Base-by-base conservation (phyloP, 495 filamentous ascomycete genomes). In the Podospora appendiculata region DNA sequence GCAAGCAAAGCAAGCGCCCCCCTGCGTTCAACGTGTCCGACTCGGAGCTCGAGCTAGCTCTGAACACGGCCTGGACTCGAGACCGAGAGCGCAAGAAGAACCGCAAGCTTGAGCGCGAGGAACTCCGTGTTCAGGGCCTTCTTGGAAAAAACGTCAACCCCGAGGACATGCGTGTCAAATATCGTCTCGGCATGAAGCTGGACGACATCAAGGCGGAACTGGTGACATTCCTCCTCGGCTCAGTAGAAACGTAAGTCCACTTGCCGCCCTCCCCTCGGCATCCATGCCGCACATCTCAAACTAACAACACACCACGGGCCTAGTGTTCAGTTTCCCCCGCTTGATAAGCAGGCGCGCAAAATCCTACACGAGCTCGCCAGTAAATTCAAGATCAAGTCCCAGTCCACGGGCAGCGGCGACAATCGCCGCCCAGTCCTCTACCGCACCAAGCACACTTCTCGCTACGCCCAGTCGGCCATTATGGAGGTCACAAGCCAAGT, bases 61-160 rank as follows among this genome's bases (percentile, higher is more conserved):
- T 96, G 13, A 69, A 77, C 32, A 69, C 63, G 16, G 70, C 80
- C 7, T 94, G 87, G 86, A 76, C 82, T 54, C 85, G 80, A 39
- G 91, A 97, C 59, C 78, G 90, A n/a, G 59, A 72, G 45, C 90
- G 87, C 68, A 99, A 97, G 70, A 87, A 83, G 47, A 64, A 68
- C 3, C 85, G 79, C 55, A 99, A 96, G 69, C 73, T 68, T 60
- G 81, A 89, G 55, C 84, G 93, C 6, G 85, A 94, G 64, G 79
- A 85, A 49, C 73, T 93, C 19, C 86, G 92, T 32, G 74, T 79
- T 0, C 76, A 89, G 62, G 94, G 94, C 7, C 61, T 96, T 34
- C 77, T 97, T 11, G 86, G 88, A 39, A 81, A 78, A 56, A 83
- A 79, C 32, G 64, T 69, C 13, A 73, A 76, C 38, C 83, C 85